A percentile compares a stretch with the other conserved stretches of the same genome.
These are phyloP conservation scores for Breynia disticha DNA, from an alignment of 441 rosid species.

Conservation along the genomic window DNA sequence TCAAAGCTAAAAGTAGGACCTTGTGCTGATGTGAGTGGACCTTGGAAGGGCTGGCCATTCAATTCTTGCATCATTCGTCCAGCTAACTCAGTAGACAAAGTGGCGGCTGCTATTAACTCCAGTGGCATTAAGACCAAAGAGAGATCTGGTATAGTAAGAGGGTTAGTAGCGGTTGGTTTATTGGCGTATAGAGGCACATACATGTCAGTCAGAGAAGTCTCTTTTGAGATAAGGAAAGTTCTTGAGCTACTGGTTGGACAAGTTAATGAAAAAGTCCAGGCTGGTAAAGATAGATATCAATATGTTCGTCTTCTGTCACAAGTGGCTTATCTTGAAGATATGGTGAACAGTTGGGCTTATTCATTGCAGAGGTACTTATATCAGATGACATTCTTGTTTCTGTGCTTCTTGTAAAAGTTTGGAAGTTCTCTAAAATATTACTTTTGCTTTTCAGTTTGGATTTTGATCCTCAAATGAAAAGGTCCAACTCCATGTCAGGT, in stretches of 20 bases:
- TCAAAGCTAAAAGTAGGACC: conserved; percentile 96
- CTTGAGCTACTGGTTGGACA: conserved; percentile 79
- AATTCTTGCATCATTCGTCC: conserved; percentile 87
- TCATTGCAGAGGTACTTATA: conserved; percentile 63
- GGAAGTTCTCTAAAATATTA: conserved; percentile 22
- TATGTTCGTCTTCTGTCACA: conserved; percentile 76
- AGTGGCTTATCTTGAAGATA: conserved; percentile 90
- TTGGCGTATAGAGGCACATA: conserved; percentile 72
- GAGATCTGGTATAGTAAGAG: conserved; percentile 58
- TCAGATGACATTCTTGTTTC: conserved; percentile 8
- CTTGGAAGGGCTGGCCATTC: conserved; percentile 97
- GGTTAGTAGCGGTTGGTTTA: conserved; percentile 82
- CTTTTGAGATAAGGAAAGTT: conserved; percentile 73
- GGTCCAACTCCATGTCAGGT: conserved; percentile 24
- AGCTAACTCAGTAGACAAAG: conserved; percentile 32
- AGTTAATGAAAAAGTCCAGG: conserved; percentile 63
- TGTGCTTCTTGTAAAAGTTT: conserved; percentile 11
- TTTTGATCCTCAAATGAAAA: conserved; percentile 34
- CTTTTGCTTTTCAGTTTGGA: conserved; percentile 53
- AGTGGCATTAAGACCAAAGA: conserved; percentile 55
- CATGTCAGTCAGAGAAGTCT: conserved; percentile 65
- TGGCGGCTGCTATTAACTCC: conserved; percentile 33
- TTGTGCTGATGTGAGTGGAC: conserved; percentile 61
- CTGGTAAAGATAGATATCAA: conserved; percentile 76
- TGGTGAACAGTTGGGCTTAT: conserved; percentile 87